phyloP scores from a whole-genome alignment of 495 filamentous ascomycete genomes.

The Diplogelasinospora grovesii region DNA sequence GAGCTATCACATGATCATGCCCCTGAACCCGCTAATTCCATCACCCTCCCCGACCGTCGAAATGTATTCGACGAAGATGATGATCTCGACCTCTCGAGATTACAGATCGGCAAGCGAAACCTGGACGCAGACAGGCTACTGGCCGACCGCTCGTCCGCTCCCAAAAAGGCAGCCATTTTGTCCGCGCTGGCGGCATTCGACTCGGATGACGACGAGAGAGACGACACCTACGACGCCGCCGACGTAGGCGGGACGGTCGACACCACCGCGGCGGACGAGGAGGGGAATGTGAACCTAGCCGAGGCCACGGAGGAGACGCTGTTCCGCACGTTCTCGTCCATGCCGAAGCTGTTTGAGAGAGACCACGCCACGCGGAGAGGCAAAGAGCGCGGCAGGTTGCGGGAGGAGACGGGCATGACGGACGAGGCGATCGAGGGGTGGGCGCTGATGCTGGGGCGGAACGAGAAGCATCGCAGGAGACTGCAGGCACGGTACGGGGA shows the following conservation, averaged over 20 bases:
- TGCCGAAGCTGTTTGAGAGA: constrained; percentile 58
- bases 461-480: constrained; percentile 55
- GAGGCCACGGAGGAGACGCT: constrained; percentile 50
- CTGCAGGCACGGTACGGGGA: constrained; percentile 61
- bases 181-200: constrained; percentile 89
- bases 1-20: constrained; percentile 35
- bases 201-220: constrained; percentile 90
- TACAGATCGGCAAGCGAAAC: constrained; percentile 69
- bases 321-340: constrained; percentile 59
- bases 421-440: constrained; percentile 95
- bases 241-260: constrained; percentile 89
- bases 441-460: constrained; percentile 73
- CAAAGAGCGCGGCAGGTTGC: constrained; percentile 54
- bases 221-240: constrained; percentile 90
- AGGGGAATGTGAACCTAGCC: constrained; percentile 16
- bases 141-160: constrained; percentile 43
- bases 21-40: constrained; percentile 25
- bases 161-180: constrained; percentile 69
- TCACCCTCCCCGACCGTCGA: constrained; percentile 30
- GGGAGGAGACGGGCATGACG: constrained; percentile 75
- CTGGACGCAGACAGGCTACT: constrained; percentile 58
- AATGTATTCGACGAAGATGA: constrained; percentile 81
- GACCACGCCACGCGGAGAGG: constrained; percentile 61
- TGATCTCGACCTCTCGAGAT: constrained; percentile 61
- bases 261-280: constrained; percentile 34